A percentile compares a stretch with the other conserved stretches of the same genome.
phyloP scores from a whole-genome alignment of 768 basidiomycete species.

The Nidularia pulvinata region DNA sequence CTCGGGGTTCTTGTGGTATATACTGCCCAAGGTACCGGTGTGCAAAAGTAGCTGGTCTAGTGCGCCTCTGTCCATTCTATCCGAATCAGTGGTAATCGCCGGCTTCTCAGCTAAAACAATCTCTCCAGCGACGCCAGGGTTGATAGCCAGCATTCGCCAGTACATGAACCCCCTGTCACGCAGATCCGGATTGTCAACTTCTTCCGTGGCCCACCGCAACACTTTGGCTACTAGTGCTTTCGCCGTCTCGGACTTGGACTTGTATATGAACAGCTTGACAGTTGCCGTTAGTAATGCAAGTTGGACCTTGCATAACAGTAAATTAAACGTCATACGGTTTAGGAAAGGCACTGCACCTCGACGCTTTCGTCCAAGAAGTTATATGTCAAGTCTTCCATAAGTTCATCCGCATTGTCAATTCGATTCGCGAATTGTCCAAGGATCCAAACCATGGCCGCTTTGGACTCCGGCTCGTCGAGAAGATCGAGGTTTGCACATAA shows the following conservation, averaged over 20 bases:
- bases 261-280: slow-evolving; percentile 96
- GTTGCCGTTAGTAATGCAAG: slow-evolving; percentile 91
- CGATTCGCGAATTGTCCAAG: slow-evolving; percentile 94
- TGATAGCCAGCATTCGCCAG: slow-evolving; percentile 95
- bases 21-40: slow-evolving; percentile 91
- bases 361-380: slow-evolving; percentile 92
- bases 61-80: slow-evolving; percentile 95
- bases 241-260: slow-evolving; percentile 77
- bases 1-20: slow-evolving; percentile 98
- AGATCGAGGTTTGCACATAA: slow-evolving; percentile 92
- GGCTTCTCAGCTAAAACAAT: slow-evolving; percentile 95
- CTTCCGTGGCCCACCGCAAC: slow-evolving; percentile 96
- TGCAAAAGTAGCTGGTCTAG: slow-evolving; percentile 94
- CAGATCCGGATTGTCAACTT: slow-evolving; percentile 97
- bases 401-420: slow-evolving; percentile 95
- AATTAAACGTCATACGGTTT: not conserved
- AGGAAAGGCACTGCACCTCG: slow-evolving; percentile 53
- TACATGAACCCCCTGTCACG: slow-evolving; percentile 99
- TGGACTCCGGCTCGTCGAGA: slow-evolving; percentile 95
- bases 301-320: slow-evolving; percentile 71
- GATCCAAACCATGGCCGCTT: slow-evolving; percentile 98
- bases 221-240: slow-evolving; percentile 94
- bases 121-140: slow-evolving; percentile 84
- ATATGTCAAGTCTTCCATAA: slow-evolving; percentile 90
- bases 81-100: slow-evolving; percentile 96